Evolutionary conservation across 768 basidiomycete species (phyloP).

Genomic region (Kwoniella sp.): DNA sequence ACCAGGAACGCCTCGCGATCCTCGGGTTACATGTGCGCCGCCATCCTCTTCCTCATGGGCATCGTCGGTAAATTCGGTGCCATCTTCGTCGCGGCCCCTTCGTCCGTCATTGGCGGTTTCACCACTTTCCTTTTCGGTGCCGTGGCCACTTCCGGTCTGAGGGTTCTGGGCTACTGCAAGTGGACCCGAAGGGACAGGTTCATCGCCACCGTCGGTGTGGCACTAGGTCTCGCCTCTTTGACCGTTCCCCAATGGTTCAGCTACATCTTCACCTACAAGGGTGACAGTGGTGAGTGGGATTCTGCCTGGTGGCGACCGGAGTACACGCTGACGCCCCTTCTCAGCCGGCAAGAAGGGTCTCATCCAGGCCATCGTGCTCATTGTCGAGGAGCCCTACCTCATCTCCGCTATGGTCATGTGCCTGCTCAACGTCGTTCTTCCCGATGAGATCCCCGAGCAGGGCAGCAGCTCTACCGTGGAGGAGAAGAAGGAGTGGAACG

Average conservation of each 20-base stretch:
- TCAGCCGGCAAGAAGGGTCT: slow-evolving; percentile 21
- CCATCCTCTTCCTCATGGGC: slow-evolving; percentile 28
- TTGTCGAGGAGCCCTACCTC: slow-evolving; percentile 29
- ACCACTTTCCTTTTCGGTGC: slow-evolving; percentile 30
- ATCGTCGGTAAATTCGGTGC: slow-evolving; percentile 23
- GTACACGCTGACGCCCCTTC: no score
- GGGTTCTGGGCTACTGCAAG: slow-evolving; percentile 23
- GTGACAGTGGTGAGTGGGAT: slow-evolving; percentile 13
- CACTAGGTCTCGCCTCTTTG: slow-evolving; percentile 23
- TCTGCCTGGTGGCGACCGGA: neutral
- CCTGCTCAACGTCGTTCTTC: slow-evolving; percentile 15
- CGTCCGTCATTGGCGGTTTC: slow-evolving; percentile 21
- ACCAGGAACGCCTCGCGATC: slow-evolving; percentile 22
- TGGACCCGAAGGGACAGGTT: slow-evolving; percentile 30
- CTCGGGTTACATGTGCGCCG: slow-evolving; percentile 25
- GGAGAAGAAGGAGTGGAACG: slow-evolving; percentile 14
- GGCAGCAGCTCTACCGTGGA: slow-evolving; percentile 1
- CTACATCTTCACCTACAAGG: slow-evolving; percentile 32
- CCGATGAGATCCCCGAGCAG: slow-evolving; percentile 5
- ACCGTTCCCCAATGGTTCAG: slow-evolving; percentile 25
- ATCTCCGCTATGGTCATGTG: slow-evolving; percentile 22
- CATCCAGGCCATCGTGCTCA: slow-evolving; percentile 23
- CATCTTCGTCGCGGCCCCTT: slow-evolving; percentile 25
- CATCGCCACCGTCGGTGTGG: slow-evolving; percentile 26
- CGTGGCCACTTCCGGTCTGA: slow-evolving; percentile 26